Conservation (phyloP, 2,329 filamentous ascomycete genomes). For the Colletotrichum cordylinicola region DNA sequence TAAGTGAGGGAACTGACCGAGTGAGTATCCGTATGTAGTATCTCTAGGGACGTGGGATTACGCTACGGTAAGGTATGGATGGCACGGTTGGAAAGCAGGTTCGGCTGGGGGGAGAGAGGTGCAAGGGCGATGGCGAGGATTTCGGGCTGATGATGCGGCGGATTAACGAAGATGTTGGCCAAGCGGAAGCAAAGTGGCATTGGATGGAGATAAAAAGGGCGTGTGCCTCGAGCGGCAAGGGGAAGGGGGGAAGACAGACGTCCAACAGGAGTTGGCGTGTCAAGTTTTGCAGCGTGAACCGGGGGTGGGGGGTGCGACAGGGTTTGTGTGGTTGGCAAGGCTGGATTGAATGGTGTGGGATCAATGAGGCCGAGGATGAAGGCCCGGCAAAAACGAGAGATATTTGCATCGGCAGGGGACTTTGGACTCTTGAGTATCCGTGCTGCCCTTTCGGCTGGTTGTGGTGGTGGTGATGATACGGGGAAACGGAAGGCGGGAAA, state of each 20-base stretch:
- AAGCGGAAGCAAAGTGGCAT: neutral
- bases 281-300: neutral
- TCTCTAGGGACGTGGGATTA: neutral
- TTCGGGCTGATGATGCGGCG: neutral
- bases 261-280: neutral
- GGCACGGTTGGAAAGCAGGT: neutral
- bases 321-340: neutral
- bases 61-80: neutral
- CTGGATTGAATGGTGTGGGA: neutral
- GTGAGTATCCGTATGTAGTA: neutral
- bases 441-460: neutral
- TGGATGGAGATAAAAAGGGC: neutral
- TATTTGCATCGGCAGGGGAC: neutral
- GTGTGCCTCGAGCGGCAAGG: neutral
- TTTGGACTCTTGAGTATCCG: neutral
- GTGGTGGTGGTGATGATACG: neutral
- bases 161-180: neutral
- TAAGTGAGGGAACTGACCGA: neutral
- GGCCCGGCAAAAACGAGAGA: neutral
- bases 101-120: neutral
- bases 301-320: neutral
- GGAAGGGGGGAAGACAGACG: neutral
- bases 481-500: conserved; percentile 9
- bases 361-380: neutral
- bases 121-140: neutral